These are phyloP conservation scores for Melastoma malabathricum DNA, from an alignment of 345 rosid species.

Conservation along the genomic window DNA sequence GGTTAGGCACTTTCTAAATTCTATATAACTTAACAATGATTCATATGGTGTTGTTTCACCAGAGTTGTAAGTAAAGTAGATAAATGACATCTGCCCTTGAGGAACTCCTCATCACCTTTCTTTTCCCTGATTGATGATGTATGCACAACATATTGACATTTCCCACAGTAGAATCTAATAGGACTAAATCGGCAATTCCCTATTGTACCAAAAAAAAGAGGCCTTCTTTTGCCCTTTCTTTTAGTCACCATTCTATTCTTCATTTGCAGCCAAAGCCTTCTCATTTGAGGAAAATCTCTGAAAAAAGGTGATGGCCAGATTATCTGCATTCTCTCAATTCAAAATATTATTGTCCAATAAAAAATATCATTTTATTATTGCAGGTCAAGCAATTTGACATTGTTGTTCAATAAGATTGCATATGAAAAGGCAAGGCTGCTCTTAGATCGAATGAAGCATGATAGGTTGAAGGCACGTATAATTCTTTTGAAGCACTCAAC, in stretches of 20 bases:
- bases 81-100: too few relatives aligned
- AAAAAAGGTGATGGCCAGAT: constrained; percentile 32
- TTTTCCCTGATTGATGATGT: too few relatives aligned
- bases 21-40: too few relatives aligned
- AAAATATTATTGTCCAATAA: not conserved
- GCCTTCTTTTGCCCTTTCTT: not conserved
- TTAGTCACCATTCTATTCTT: not conserved
- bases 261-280: constrained; percentile 8
- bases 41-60: too few relatives aligned
- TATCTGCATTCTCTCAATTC: constrained; percentile 3
- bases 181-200: too few relatives aligned
- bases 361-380: constrained; percentile 11
- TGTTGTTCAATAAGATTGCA: constrained; percentile 38
- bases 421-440: constrained; percentile 58
- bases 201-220: constrained; percentile 5
- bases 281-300: constrained; percentile 18
- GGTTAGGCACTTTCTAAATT: too few relatives aligned
- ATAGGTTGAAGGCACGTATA: constrained; percentile 39
- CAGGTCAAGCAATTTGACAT: constrained; percentile 50
- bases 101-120: too few relatives aligned
- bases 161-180: too few relatives aligned
- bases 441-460: constrained; percentile 37
- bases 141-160: too few relatives aligned
- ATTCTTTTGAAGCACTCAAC: not conserved
- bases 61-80: too few relatives aligned